These are phyloP conservation scores for Boletus rubescentipes DNA, from an alignment of 768 basidiomycete species.

Conservation along the genomic window DNA sequence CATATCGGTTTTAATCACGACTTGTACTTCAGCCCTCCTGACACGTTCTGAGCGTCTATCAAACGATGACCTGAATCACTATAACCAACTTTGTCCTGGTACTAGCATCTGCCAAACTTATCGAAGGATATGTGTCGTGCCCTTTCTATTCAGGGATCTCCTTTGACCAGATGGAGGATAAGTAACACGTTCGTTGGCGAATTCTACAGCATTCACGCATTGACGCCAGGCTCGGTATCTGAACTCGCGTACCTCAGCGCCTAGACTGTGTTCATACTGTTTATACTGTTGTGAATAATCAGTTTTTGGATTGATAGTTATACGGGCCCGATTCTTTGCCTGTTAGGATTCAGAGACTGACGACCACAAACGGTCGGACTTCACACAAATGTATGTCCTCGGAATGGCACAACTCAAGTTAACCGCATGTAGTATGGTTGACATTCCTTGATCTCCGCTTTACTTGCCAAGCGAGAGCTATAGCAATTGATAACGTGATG, in stretches of 20 bases:
- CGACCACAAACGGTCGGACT: not conserved
- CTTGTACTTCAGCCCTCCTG: not conserved
- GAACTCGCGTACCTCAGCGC: too few relatives aligned
- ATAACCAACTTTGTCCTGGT: constrained; percentile 2
- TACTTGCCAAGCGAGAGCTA: not conserved
- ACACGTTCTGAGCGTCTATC: not conserved
- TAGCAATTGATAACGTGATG: not conserved
- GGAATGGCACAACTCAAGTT: not conserved
- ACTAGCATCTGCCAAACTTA: not conserved
- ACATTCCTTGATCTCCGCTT: constrained; percentile 2
- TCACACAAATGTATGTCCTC: not conserved
- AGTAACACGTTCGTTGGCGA: not conserved
- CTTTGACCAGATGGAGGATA: not conserved
- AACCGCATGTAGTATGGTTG: not conserved
- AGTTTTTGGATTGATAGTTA: not conserved
- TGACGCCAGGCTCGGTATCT: not conserved
- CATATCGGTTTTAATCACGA: not conserved
- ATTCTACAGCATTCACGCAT: too few relatives aligned
- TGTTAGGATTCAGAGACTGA: not conserved
- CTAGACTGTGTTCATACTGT: not conserved
- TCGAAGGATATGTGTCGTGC: not conserved
- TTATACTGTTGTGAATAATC: not conserved
- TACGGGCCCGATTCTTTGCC: not conserved
- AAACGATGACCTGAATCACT: not conserved
- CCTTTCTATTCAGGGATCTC: not conserved